Evolutionary conservation across 164 flowering plant genomes (phyloP).

Genomic region (Berberis thunbergii): DNA sequence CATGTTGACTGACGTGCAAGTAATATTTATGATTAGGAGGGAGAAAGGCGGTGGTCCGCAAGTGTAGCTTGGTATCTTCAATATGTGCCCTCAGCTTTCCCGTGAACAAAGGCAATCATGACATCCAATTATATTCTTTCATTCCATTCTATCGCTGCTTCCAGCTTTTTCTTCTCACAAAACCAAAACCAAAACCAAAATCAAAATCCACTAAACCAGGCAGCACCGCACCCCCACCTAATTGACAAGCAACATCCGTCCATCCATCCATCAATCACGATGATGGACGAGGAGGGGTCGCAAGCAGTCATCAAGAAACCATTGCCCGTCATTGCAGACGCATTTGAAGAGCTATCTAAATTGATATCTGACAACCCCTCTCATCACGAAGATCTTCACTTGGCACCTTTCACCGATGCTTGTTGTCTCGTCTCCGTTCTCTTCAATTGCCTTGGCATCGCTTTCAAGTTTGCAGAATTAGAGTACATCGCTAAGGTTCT

Average conservation of each 20-base stretch:
- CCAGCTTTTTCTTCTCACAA: too few relatives aligned
- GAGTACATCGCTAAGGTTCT: conserved; percentile 72
- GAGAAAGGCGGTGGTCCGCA: too few relatives aligned
- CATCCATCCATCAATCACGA: neutral
- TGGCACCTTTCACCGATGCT: conserved; percentile 50
- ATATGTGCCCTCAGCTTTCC: too few relatives aligned
- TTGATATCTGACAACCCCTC: neutral
- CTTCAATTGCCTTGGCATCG: conserved; percentile 72
- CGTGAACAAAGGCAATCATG: too few relatives aligned
- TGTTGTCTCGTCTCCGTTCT: conserved; percentile 62
- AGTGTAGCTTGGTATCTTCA: too few relatives aligned
- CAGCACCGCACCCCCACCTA: too few relatives aligned
- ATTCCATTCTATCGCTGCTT: too few relatives aligned
- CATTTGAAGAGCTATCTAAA: neutral
- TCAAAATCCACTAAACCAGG: too few relatives aligned
- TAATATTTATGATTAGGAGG: too few relatives aligned
- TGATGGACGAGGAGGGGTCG: neutral
- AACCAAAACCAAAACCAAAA: too few relatives aligned
- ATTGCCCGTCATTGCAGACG: neutral
- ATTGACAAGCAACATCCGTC: neutral
- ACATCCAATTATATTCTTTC: too few relatives aligned
- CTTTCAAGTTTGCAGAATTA: conserved; percentile 85
- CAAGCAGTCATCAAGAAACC: neutral
- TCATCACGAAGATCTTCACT: conserved; percentile 20
- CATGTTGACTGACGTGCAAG: too few relatives aligned